Evolutionary conservation across 2,329 filamentous ascomycete genomes (phyloP).

Genomic region (Beauveria scarabaeidicola): DNA sequence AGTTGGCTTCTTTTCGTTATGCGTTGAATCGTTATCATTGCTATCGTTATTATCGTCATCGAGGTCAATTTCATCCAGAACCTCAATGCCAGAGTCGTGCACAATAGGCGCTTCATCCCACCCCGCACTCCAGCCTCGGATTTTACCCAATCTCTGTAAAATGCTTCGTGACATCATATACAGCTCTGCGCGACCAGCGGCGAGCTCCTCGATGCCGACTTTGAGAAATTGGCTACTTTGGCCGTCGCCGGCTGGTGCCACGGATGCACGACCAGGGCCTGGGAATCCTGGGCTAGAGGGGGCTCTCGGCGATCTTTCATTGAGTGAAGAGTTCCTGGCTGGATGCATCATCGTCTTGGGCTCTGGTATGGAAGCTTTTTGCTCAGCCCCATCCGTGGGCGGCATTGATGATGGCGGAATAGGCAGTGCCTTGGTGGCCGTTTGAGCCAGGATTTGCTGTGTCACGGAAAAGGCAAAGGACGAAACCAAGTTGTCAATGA

Average conservation of each 20-base stretch:
- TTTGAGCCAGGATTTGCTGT: slow-evolving; percentile 69
- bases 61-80: slow-evolving; percentile 51
- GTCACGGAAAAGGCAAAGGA: slow-evolving; percentile 72
- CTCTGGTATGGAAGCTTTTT: slow-evolving; percentile 54
- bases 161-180: slow-evolving; percentile 72
- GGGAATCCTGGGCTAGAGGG: slow-evolving; percentile 48
- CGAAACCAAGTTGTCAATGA: slow-evolving; percentile 65
- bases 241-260: slow-evolving; percentile 31
- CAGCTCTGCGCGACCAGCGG: slow-evolving; percentile 74
- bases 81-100: slow-evolving; percentile 33
- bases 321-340: slow-evolving; percentile 53
- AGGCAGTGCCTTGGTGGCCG: slow-evolving; percentile 57
- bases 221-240: slow-evolving; percentile 44
- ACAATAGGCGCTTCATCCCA: slow-evolving; percentile 56
- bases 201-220: slow-evolving; percentile 68
- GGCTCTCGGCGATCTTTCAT: slow-evolving; percentile 30
- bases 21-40: slow-evolving; percentile 11
- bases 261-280: slow-evolving; percentile 30
- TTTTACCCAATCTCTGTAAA: slow-evolving; percentile 64
- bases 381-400: slow-evolving; percentile 42
- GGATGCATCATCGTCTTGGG: slow-evolving; percentile 66
- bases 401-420: slow-evolving; percentile 53
- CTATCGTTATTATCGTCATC: slow-evolving; percentile 30
- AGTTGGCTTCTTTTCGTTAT: background rate
- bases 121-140: slow-evolving; percentile 66